Evolutionary conservation across 108 stramenopile genomes (phyloP).

Genomic region (Pseudonitzschia pungens): DNA sequence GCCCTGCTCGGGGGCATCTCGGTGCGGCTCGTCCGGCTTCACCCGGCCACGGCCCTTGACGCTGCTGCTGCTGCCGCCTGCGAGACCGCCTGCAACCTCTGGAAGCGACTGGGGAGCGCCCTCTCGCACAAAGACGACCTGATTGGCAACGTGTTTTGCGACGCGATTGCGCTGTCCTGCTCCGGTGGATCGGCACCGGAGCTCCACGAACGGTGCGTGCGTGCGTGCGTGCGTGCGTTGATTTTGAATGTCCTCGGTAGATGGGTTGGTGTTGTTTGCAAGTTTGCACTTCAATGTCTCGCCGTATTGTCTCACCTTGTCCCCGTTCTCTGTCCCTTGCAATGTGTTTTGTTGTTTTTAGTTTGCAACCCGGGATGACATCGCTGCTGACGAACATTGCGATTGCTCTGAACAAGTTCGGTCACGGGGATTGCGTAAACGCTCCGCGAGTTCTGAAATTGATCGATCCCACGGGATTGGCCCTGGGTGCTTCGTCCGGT

Average conservation of each 20-base stretch:
- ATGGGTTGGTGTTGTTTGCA: no score
- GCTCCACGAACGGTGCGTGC: slow-evolving; percentile 2
- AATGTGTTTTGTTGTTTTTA: background rate
- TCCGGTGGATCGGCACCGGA: slow-evolving; percentile 2
- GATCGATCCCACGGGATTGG: slow-evolving; percentile 54
- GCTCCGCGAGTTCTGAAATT: slow-evolving; percentile 48
- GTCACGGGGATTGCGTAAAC: slow-evolving; percentile 62
- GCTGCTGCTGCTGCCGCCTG: background rate
- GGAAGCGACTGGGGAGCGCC: slow-evolving; percentile 37
- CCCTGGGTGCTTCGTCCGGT: slow-evolving; percentile 53
- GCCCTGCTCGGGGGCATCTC: slow-evolving; percentile 62
- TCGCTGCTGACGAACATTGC: slow-evolving; percentile 38
- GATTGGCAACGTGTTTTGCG: slow-evolving; percentile 64
- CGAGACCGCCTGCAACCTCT: slow-evolving; percentile 4
- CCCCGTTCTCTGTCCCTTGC: background rate
- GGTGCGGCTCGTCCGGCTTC: slow-evolving; percentile 44
- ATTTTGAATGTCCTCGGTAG: no score
- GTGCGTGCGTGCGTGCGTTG: no score
- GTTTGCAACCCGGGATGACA: background rate
- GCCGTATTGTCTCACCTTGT: background rate
- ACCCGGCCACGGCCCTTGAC: slow-evolving; percentile 7
- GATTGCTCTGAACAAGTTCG: slow-evolving; percentile 49
- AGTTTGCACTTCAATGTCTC: no score
- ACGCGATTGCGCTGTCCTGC: slow-evolving; percentile 32
- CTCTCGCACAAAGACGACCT: slow-evolving; percentile 49